A percentile compares a stretch with the other conserved stretches of the same genome.
These are phyloP conservation scores for Ettlia oleoabundans DNA, from an alignment of 139 green algal species.

Conservation along the genomic window DNA sequence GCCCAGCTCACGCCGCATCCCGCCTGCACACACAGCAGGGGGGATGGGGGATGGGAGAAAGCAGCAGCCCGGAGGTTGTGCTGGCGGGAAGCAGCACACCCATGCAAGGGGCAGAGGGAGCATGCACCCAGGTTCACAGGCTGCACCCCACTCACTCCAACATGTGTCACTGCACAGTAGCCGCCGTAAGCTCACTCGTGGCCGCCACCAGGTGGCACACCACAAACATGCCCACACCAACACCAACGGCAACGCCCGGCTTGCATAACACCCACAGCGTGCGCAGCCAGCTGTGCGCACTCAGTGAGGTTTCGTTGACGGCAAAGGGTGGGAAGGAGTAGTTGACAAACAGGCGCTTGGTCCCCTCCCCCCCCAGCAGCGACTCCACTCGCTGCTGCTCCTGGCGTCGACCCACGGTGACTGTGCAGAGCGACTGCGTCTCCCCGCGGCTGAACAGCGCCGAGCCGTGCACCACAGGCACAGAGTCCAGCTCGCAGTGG, in stretches of 20 bases:
- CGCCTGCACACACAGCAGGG: neutral
- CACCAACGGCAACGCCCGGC: too few species aligned
- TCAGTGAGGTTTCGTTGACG: conserved; percentile 39
- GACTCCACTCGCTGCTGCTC: conserved; percentile 29
- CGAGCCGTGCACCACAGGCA: conserved; percentile 75
- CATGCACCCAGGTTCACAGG: neutral
- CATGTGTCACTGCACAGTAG: too few species aligned
- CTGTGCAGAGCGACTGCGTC: conserved; percentile 84
- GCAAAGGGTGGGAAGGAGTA: conserved; percentile 59
- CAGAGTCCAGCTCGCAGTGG: conserved; percentile 49
- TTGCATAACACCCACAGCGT: neutral
- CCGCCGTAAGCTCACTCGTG: too few species aligned
- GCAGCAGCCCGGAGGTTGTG: neutral
- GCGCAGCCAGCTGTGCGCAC: neutral
- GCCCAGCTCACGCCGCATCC: conserved; percentile 84
- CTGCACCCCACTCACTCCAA: too few species aligned
- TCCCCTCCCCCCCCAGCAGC: conserved; percentile 17
- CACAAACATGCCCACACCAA: too few species aligned
- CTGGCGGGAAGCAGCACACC: neutral
- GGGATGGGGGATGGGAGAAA: neutral
- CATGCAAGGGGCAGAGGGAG: neutral
- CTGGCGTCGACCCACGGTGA: conserved; percentile 52
- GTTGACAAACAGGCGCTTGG: conserved; percentile 60
- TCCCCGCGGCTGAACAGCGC: conserved; percentile 92
- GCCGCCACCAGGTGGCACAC: too few species aligned